Evolutionary conservation across 495 filamentous ascomycete species (phyloP).

Genomic region (Podospora appendiculata): DNA sequence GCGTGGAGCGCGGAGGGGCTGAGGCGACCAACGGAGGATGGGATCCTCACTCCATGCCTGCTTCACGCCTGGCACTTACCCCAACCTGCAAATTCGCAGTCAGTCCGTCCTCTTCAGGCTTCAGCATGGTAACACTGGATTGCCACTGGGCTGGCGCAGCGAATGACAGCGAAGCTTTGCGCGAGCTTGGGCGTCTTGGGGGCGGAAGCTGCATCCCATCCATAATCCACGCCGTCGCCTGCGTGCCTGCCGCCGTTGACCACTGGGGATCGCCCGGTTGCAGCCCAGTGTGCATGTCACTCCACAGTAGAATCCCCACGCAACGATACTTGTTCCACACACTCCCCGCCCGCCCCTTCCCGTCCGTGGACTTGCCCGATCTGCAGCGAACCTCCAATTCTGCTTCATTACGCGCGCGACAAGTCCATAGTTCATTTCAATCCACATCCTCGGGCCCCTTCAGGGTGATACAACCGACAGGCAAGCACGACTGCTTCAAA

Average conservation of each 20-base stretch:
- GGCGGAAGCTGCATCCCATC: background rate
- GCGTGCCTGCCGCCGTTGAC: background rate
- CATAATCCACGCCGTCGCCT: background rate
- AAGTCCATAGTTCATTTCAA: background rate
- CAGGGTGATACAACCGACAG: no score
- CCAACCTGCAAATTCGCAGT: no score
- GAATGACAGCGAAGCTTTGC: background rate
- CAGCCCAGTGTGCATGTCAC: background rate
- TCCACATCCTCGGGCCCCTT: background rate
- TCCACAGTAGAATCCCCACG: background rate
- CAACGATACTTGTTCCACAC: constrained; percentile 1
- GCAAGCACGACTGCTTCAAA: no score
- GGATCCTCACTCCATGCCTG: no score
- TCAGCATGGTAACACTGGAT: no score
- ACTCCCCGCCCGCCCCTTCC: no score
- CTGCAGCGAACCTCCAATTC: constrained; percentile 5
- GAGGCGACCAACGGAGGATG: no score
- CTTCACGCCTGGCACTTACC: no score
- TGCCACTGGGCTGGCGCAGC: background rate
- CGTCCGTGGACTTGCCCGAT: constrained; percentile 1
- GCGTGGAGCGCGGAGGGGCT: no score
- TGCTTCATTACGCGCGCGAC: constrained; percentile 17
- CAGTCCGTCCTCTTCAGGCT: no score
- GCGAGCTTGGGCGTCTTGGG: background rate
- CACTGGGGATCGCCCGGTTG: background rate